Conservation (phyloP, 148 eudicot species). For the Camellia sinensis region DNA sequence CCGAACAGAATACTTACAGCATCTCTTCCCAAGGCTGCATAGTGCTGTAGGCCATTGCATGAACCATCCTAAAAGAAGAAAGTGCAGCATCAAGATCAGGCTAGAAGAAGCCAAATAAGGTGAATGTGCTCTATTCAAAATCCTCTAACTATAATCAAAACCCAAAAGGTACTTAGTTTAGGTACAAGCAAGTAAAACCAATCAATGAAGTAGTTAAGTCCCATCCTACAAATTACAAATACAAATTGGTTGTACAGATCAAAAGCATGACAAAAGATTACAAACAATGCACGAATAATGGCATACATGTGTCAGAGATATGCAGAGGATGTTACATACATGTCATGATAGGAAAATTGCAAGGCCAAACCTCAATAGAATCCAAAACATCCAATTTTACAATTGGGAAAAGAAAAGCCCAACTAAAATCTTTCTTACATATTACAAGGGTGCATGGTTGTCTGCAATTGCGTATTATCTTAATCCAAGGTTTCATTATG, state of each 20-base stretch:
- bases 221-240: neutral
- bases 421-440: neutral
- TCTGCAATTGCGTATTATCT: too few relatives aligned
- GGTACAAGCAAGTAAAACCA: slow-evolving; percentile 9
- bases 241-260: neutral
- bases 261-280: neutral
- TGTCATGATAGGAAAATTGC: neutral
- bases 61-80: slow-evolving; percentile 74
- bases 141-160: neutral
- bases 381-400: slow-evolving; percentile 2
- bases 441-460: neutral
- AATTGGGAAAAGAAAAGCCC: neutral
- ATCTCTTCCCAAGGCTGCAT: slow-evolving; percentile 95
- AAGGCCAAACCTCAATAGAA: slow-evolving; percentile 3
- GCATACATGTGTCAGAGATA: neutral
- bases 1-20: slow-evolving; percentile 43
- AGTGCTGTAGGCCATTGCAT: slow-evolving; percentile 95
- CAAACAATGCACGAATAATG: neutral
- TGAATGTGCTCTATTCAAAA: neutral
- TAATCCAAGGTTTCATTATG: too few relatives aligned
- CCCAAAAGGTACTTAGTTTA: neutral
- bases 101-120: neutral
- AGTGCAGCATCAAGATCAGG: slow-evolving; percentile 7
- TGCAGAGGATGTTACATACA: neutral
- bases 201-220: neutral